Percentiles rank a stretch among this genome's conserved stretches.
Conservation (phyloP, 1,139 yeast species). For the Suhomyces ambrosiae region DNA sequence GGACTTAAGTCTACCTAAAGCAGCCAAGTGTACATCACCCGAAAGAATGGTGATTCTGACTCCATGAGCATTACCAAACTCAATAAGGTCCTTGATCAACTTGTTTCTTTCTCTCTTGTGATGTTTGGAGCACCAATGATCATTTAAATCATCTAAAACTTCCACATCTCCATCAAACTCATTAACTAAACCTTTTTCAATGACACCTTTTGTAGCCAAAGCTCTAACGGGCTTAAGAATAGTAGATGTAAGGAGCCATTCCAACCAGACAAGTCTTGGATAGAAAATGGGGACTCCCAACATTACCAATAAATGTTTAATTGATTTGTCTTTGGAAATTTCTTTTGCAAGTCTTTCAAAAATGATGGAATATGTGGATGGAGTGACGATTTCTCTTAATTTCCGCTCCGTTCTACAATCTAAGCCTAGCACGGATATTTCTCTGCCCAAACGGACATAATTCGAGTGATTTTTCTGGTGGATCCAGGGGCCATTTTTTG, state of each 20-base stretch:
- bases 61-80: constrained; percentile 62
- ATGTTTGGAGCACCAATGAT: constrained; percentile 91
- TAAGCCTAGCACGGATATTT: constrained; percentile 70
- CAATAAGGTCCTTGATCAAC: constrained; percentile 57
- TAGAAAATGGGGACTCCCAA: constrained; percentile 94
- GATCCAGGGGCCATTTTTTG: constrained; percentile 64
- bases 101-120: constrained; percentile 79
- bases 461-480: constrained; percentile 64
- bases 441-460: constrained; percentile 72
- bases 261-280: constrained; percentile 91
- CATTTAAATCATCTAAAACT: constrained; percentile 87
- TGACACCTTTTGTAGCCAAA: constrained; percentile 68
- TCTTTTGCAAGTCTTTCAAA: constrained; percentile 64
- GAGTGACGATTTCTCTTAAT: constrained; percentile 56
- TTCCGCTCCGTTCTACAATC: constrained; percentile 94
- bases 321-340: constrained; percentile 48
- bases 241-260: constrained; percentile 65
- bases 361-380: constrained; percentile 57
- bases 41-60: constrained; percentile 80
- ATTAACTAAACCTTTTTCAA: constrained; percentile 73
- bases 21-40: constrained; percentile 92
- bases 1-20: constrained; percentile 75
- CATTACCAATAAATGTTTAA: constrained; percentile 78
- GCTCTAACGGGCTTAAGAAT: constrained; percentile 65
- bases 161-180: constrained; percentile 92